Evolutionary conservation across 768 basidiomycete species (phyloP), one percentile per base, ranked within the genome.

Genomic region (Tulasnella sp.): DNA sequence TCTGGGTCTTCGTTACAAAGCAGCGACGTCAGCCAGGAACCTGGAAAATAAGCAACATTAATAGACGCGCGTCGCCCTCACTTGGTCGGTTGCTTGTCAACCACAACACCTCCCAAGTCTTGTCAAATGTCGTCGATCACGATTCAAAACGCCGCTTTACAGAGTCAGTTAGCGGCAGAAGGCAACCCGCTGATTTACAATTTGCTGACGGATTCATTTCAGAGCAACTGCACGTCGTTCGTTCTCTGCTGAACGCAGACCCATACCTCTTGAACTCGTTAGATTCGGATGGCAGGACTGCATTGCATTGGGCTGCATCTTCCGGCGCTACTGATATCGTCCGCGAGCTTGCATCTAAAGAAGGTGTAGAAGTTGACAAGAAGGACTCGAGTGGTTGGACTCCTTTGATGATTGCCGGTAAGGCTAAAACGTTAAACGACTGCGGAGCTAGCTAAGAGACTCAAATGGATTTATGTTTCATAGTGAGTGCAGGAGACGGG

Each of bases 221-320:
- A 93, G 93, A 90, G 81, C 93, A 95, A 83, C 84, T 90, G 48
- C 88, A 89, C 51, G 85, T 94, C n/a, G 86, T 94, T 57, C 89
- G 90, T 71, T 86, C 90, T 1, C 86, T 95, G 70, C 81, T 93
- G 44, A 81, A 86, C 26, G 90, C 93, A 82, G 88, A 93, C 82
- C 86, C 90, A 16, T 87, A 86, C 75, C 86, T 88, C 61, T 85
- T 93, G 37, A 88, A 93, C 82, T 85, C 90, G 3, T 81, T 86
- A 0, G 93, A 95, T 83, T 86, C 83, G 93, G 93, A 95, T 83
- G 91, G 87, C 51, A 87, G 94, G 44, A 93, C 94, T 0, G 88
- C 94, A 11, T 84, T 95, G n/a, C 94, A 95, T 82, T 94, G 93
- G 93, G 92, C 93, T 77, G 90, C 93, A 15, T 89, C 89, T 26